Base-by-base conservation (phyloP, 2,329 filamentous ascomycete genomes). In the Scleromitrula shiraiana region DNA sequence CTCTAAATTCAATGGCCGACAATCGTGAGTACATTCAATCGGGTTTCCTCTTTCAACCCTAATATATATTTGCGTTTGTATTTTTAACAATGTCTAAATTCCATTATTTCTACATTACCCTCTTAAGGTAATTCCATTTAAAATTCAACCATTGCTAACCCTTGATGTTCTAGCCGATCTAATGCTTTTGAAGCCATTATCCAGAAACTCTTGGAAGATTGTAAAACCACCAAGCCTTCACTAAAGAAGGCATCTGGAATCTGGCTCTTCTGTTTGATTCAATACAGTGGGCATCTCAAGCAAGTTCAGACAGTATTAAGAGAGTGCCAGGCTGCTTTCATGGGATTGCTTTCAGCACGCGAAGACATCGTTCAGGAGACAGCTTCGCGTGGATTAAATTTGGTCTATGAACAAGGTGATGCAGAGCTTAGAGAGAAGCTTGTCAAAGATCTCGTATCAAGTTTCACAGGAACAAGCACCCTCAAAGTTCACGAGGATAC, bases 291-390 rank as follows among this genome's bases (percentile, higher is more conserved):
- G 0, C 82, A 90, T 55, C 70, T 88, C n/a, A 63, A 71, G 3
- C 78, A 87, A 54, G 76, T 97, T 5, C 87, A 94, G 61, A 70
- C 72, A 4, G 78, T 81, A 10, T 71, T 98, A 32, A 76, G 87
- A 41, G 79, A 88, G 57, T 89, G 84, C 50, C 93, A 98, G 65
- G 77, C 77, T 29, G 85, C 88, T 0, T 98, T 98, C 65, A 90
- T 94, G 73, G 76, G 83, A 22, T 82, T 96, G 24, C 75, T 98
- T 10, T 84, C 83, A 14, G 89, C 94, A 50, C 78, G 90, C 17
- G 93, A 98, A 59, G 90, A 97, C 62, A 77, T 97, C 7, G 89
- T 97, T 0, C 93, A 98, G 65, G 93, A 98, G 67, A 94, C 89
- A 4, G 90, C 93, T 4, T 95, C 91, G 0, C 77, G 91, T 50